Evolutionary conservation across 2,329 filamentous ascomycete genomes (phyloP), one percentile per base, ranked within the genome.

Genomic region (Canariomyces notabilis): DNA sequence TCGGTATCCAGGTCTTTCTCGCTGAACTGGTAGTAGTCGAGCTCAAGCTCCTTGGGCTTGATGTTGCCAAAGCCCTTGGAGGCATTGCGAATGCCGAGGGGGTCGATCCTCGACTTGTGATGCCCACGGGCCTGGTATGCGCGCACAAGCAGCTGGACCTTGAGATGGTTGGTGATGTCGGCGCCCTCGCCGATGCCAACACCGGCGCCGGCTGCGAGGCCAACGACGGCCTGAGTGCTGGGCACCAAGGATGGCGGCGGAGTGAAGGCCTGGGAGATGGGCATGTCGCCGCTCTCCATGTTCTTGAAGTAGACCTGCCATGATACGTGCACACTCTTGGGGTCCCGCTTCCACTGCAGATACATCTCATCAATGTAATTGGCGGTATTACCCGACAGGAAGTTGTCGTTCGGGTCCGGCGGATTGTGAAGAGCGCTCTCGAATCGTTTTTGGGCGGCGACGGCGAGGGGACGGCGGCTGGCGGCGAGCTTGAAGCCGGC

Each of bases 341-440:
- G 90, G 61, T 98, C 89, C 55, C 87, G 77, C 72, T 91, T 95
- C 93, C 93, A 98, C 66, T 90, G 83, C 74, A 96, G 76, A 72
- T 98, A 98, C 93, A 98, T 98, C 76, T 96, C 93, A 69, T 98
- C 93, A 66, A 98, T 89, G 74, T 98, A 98, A 75, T 95, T 96
- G 70, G 93, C 93, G 51, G 91, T 93, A 75, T 88, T 97, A 58
- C 93, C 93, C 54, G 89, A 88, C 52, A 98, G 80, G 77, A 98
- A 98, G 72, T 84, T 95, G 71, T 98, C 93, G 69, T 87, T 95
- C 56, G 90, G 81, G 66, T 95, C 89, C 54, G 80, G 79, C 16
- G 78, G 65, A 47, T 70, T 72, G 45, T 75, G 69, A 48, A 72
- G 72, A 45, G 77, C 72, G 53, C 77, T 77, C 52, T 76, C 73